Evolutionary conservation across 1,284 basidiomycete genomes (phyloP), one percentile per base, ranked within the genome.

Genomic region (Trametes versicolor): DNA sequence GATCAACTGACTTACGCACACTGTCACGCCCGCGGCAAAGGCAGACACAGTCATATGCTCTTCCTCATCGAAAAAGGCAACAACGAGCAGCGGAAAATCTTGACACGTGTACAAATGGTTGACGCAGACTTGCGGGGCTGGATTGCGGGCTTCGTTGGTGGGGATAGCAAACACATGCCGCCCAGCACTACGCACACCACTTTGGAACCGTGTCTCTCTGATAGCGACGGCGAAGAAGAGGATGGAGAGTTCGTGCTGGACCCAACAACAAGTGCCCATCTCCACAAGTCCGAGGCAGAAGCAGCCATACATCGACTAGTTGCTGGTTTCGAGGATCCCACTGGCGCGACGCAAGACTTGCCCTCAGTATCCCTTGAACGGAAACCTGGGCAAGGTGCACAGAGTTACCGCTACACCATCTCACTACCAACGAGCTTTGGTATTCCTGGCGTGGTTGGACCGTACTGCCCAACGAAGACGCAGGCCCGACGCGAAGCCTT

Each of bases 21-120:
- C 48, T 54, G 39, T 10, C 63, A 83, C 67, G 77, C 83, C 50
- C 83, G 82, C 43, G 81, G 82, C 50, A 80, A 79, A 45, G 82
- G 81, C 19, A 76, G 77, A 39, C 78, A 82, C 62, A 82, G 85
- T 62, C 83, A 86, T 70, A 69, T 92, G 45, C 75, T 93, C 15
- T 83, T 91, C 71, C 84, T 94, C 84, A 80, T 85, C 29, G 87
- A 92, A 71, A 80, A 81, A 65, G 83, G 80, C 4, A 87, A 86
- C 65, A 82, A 85, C 62, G 70, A 75, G 17, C 88, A 91, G 68
- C 82, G 84, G 27, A 83, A 81, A 29, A 81, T 84, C 49, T 64
- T 91, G 27, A 67, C 74, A 15, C 72, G 74, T 51, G 45, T 79
- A 13, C 73, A 75, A 21, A 68, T 60, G 19, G 51, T 76, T 4